Evolutionary conservation across 495 filamentous ascomycete species (phyloP).

Genomic region (Hyaloscypha hepaticicola): DNA sequence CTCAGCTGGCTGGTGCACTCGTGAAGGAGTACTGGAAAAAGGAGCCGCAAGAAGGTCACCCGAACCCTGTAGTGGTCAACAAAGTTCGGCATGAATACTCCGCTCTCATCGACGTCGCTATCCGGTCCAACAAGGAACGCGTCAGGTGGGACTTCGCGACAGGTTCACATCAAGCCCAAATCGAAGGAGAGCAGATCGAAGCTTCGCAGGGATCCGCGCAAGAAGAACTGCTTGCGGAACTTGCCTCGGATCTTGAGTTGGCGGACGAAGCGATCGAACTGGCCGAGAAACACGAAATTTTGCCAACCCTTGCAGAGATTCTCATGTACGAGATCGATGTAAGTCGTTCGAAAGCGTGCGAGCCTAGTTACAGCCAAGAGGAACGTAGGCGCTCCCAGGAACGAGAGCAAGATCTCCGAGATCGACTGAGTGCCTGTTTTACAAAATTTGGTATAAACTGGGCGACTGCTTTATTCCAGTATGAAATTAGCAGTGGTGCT

Average conservation of each 20-base stretch:
- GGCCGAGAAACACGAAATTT: constrained; percentile 65
- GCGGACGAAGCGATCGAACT: constrained; percentile 58
- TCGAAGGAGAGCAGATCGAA: constrained; percentile 38
- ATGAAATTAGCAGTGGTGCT: constrained; percentile 63
- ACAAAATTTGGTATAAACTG: constrained; percentile 70
- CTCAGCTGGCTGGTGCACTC: constrained; percentile 46
- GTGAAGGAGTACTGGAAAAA: constrained; percentile 32
- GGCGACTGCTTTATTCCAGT: constrained; percentile 77
- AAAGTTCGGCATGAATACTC: constrained; percentile 54
- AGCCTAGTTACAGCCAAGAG: constrained; percentile 11
- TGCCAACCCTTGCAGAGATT: constrained; percentile 59
- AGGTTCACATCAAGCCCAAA: constrained; percentile 43
- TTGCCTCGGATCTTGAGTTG: constrained; percentile 59
- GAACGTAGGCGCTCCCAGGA: not conserved
- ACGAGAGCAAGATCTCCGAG: constrained; percentile 20
- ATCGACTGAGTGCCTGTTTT: constrained; percentile 56
- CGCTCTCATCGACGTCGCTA: constrained; percentile 53
- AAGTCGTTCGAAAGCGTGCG: not conserved
- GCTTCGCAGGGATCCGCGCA: constrained; percentile 7
- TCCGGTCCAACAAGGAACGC: constrained; percentile 61
- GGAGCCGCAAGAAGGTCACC: constrained; percentile 13
- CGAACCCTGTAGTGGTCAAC: constrained; percentile 36
- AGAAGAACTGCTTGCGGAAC: constrained; percentile 41
- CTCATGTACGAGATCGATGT: constrained; percentile 44
- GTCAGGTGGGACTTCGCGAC: constrained; percentile 57